phyloP scores from a whole-genome alignment of 1,284 basidiomycete genomes.

The Moesziomyces sp. region DNA sequence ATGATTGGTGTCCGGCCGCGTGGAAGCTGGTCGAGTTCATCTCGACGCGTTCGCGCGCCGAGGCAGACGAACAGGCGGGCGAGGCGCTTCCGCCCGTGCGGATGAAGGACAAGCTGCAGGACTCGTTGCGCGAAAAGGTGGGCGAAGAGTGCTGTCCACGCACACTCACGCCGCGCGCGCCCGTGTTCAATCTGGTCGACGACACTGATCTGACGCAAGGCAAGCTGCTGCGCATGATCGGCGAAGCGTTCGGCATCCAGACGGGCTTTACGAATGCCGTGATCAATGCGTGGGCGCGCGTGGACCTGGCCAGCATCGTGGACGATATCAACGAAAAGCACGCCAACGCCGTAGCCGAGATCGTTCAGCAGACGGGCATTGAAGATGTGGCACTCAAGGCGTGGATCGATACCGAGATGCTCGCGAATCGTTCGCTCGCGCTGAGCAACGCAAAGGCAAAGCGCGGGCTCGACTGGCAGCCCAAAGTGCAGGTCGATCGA shows the following conservation, averaged over 20 bases:
- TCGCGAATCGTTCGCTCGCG: conserved; percentile 40
- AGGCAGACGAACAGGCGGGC: conserved; percentile 38
- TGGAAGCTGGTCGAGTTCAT: conserved; percentile 46
- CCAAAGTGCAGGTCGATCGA: conserved; percentile 12
- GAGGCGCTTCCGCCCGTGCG: conserved; percentile 44
- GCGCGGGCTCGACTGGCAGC: conserved; percentile 36
- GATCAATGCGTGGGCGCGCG: conserved; percentile 46
- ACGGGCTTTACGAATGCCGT: conserved; percentile 49
- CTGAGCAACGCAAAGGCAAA: conserved; percentile 44
- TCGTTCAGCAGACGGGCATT: conserved; percentile 15
- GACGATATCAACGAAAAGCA: conserved; percentile 60
- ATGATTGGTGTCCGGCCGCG: conserved; percentile 49
- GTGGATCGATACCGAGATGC: conserved; percentile 33
- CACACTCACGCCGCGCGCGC: conserved; percentile 39
- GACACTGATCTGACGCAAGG: conserved; percentile 47
- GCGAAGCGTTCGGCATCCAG: conserved; percentile 38
- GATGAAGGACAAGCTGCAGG: conserved; percentile 44
- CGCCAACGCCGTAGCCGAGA: conserved; percentile 14
- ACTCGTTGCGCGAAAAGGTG: conserved; percentile 31
- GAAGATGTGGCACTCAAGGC: conserved; percentile 12
- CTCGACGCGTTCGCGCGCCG: conserved; percentile 22
- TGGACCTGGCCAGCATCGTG: conserved; percentile 30
- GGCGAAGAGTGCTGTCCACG: conserved; percentile 38
- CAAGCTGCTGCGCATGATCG: conserved; percentile 41
- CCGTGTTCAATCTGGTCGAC: conserved; percentile 59